These are phyloP conservation scores for Symbiodinium natans DNA, from an alignment of 73 alveolate species.

Conservation along the genomic window DNA sequence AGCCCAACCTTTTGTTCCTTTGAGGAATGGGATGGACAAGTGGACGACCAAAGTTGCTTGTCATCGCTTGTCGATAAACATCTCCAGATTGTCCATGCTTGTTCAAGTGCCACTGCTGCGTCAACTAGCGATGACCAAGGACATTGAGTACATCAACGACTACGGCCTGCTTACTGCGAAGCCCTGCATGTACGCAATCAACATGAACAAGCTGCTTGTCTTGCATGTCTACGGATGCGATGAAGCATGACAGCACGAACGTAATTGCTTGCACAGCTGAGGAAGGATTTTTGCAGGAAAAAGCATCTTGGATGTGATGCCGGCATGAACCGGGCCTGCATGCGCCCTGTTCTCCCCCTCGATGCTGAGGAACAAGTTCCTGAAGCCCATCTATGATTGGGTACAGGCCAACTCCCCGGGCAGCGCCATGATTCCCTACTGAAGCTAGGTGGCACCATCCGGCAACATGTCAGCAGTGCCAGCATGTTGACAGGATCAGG, in stretches of 20 bases:
- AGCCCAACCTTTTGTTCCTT: too few relatives aligned
- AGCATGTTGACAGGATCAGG: not conserved
- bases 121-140: constrained; percentile 93
- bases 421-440: constrained; percentile 75
- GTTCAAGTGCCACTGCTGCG: too few relatives aligned
- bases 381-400: constrained; percentile 92
- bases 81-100: not conserved
- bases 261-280: not conserved
- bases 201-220: constrained; percentile 95
- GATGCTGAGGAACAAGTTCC: constrained; percentile 62
- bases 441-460: constrained; percentile 14
- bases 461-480: not conserved
- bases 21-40: constrained; percentile 84
- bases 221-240: not conserved
- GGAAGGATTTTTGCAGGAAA: constrained; percentile 75
- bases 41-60: constrained; percentile 83
- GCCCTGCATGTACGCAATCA: constrained; percentile 98
- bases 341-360: not conserved
- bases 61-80: not conserved
- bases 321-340: not conserved
- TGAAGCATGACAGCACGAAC: not conserved
- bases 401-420: constrained; percentile 92
- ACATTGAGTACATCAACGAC: constrained; percentile 98
- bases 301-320: constrained; percentile 3
- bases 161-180: constrained; percentile 98